These are phyloP conservation scores for Candida anglica DNA, from an alignment of 805 yeast species.

Conservation along the genomic window DNA sequence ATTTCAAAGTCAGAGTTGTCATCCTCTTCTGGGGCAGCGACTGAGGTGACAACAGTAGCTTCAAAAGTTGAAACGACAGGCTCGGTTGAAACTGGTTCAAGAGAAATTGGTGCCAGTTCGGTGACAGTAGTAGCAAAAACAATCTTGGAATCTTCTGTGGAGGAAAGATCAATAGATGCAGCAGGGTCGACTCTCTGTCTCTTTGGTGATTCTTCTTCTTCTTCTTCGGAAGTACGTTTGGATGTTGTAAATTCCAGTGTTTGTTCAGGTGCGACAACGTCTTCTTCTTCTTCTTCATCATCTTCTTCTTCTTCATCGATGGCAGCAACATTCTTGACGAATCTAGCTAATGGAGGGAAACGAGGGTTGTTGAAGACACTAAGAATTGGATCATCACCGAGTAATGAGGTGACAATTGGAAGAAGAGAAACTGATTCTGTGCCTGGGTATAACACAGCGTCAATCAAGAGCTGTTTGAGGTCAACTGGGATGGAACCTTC, in stretches of 20 bases:
- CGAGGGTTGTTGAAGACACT: slow-evolving; percentile 72
- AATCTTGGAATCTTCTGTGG: not conserved
- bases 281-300: slow-evolving; percentile 32
- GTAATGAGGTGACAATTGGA: slow-evolving; percentile 61
- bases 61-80: slow-evolving; percentile 1
- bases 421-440: slow-evolving; percentile 58
- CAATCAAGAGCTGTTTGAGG: slow-evolving; percentile 38
- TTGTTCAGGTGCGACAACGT: slow-evolving; percentile 12
- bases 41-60: not conserved
- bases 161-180: no score
- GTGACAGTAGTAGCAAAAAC: slow-evolving; percentile 1
- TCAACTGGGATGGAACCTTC: slow-evolving; percentile 25
- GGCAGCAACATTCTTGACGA: slow-evolving; percentile 31
- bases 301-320: slow-evolving; percentile 36
- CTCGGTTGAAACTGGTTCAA: not conserved
- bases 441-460: slow-evolving; percentile 68
- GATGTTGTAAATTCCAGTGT: slow-evolving; percentile 13
- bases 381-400: slow-evolving; percentile 47
- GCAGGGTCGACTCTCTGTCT: no score
- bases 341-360: slow-evolving; percentile 51
- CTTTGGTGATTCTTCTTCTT: slow-evolving; percentile 2
- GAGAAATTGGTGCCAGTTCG: slow-evolving; percentile 1
- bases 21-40: slow-evolving; percentile 18
- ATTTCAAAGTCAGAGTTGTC: slow-evolving; percentile 48
- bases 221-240: slow-evolving; percentile 31